Evolutionary conservation across 148 eudicot species (phyloP).

Genomic region (Oxyria digyna): DNA sequence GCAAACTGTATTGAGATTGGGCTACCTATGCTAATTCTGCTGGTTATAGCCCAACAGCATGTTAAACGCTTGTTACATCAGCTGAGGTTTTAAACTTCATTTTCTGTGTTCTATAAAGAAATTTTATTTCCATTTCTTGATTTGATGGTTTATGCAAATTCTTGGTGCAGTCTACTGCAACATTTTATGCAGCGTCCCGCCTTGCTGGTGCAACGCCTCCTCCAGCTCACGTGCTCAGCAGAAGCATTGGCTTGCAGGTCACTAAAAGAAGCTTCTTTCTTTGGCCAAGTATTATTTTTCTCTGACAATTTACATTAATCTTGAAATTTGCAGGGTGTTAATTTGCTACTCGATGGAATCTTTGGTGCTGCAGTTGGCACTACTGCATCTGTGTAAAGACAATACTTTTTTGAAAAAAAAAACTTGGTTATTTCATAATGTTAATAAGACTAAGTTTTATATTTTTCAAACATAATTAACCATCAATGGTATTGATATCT

Average conservation of each 20-base stretch:
- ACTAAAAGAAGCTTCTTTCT: not conserved
- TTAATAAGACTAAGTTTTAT: too few species aligned
- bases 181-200: slow-evolving; percentile 81
- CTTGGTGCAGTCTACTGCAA: slow-evolving; percentile 67
- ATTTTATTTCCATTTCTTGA: not conserved
- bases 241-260: slow-evolving; percentile 97
- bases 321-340: slow-evolving; percentile 50
- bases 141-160: not conserved
- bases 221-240: slow-evolving; percentile 72
- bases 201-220: slow-evolving; percentile 92
- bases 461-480: too few species aligned
- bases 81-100: slow-evolving; percentile 52
- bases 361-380: slow-evolving; percentile 84
- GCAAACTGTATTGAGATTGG: slow-evolving; percentile 85
- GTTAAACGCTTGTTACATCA: slow-evolving; percentile 65
- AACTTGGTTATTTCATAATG: too few species aligned
- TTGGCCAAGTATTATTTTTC: not conserved
- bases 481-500: too few species aligned
- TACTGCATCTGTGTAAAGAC: slow-evolving; percentile 81
- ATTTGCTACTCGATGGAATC: slow-evolving; percentile 78
- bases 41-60: slow-evolving; percentile 69
- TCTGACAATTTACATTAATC: not conserved
- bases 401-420: too few species aligned
- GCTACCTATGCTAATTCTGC: slow-evolving; percentile 68
- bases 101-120: not conserved